phyloP scores from a whole-genome alignment of 805 yeast species.

The Komagataella phaffii region DNA sequence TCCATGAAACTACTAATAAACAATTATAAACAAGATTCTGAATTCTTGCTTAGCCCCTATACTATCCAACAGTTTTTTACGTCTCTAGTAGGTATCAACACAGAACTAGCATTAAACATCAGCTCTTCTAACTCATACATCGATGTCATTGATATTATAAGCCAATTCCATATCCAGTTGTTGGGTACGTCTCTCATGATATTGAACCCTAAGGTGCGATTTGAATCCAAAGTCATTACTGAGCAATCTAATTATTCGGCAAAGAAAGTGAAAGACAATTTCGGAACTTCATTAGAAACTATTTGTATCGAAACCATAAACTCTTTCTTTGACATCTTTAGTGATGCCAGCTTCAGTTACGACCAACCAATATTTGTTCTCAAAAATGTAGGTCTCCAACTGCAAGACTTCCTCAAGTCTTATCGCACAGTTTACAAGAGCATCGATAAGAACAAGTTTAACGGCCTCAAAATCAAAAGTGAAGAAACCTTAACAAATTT shows the following conservation, averaged over 20 bases:
- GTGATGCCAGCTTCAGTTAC: conserved; percentile 55
- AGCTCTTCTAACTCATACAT: not conserved
- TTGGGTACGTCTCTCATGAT: not conserved
- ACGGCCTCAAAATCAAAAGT: conserved; percentile 44
- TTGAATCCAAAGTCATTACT: not conserved
- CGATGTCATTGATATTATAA: not conserved
- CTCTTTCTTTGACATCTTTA: conserved; percentile 63
- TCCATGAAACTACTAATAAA: conserved; percentile 2
- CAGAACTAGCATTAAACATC: not conserved
- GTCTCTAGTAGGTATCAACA: not conserved
- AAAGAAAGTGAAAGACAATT: not conserved
- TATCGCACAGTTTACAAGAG: conserved; percentile 41
- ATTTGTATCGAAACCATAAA: conserved; percentile 45
- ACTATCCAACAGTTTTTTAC: not conserved
- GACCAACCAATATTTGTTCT: conserved; percentile 57
- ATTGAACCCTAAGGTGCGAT: not conserved
- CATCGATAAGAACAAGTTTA: conserved; percentile 51
- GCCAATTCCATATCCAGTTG: not conserved
- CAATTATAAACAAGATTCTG: not conserved
- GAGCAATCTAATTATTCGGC: not conserved
- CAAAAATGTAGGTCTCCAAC: conserved; percentile 26
- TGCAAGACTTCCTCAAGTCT: conserved; percentile 30
- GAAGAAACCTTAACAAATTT: conserved; percentile 58
- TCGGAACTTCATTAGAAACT: conserved; percentile 10
- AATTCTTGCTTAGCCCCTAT: not conserved